phyloP scores from a whole-genome alignment of 305 asterid genomes.

The Fraxinus platypoda region DNA sequence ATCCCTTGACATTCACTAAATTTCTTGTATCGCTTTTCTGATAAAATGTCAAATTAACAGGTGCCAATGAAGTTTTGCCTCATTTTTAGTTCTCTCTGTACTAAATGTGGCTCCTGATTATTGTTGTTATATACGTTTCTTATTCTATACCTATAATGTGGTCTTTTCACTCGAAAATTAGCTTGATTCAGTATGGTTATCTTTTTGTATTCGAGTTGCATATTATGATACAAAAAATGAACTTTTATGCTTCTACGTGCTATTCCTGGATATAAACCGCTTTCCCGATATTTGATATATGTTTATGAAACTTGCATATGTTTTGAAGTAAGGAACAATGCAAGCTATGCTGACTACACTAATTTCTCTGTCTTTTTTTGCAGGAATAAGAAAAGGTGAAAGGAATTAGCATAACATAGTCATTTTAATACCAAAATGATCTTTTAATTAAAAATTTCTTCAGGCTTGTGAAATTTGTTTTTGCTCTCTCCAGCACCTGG shows the following conservation, averaged over 20 bases:
- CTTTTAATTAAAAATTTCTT: background rate
- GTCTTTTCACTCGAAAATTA: background rate
- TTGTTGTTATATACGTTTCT: background rate
- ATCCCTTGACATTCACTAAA: background rate
- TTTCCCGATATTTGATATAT: background rate
- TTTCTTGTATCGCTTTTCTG: background rate
- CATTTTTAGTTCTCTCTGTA: background rate
- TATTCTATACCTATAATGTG: background rate
- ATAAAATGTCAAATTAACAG: background rate
- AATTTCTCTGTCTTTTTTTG: background rate
- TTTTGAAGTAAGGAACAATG: background rate
- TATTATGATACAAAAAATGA: background rate
- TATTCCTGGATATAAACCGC: background rate
- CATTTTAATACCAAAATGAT: background rate
- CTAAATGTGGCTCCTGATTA: background rate
- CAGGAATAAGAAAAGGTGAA: slow-evolving; percentile 42
- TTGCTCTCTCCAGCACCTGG: background rate
- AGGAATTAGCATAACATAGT: background rate
- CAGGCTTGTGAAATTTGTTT: background rate
- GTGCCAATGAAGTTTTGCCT: background rate
- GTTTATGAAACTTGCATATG: background rate
- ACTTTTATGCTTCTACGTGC: background rate
- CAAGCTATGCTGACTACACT: background rate
- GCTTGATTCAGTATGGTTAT: background rate
- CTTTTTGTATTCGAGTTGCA: background rate